phyloP scores from a whole-genome alignment of 495 filamentous ascomycete genomes.

The Tuber melanosporum region DNA sequence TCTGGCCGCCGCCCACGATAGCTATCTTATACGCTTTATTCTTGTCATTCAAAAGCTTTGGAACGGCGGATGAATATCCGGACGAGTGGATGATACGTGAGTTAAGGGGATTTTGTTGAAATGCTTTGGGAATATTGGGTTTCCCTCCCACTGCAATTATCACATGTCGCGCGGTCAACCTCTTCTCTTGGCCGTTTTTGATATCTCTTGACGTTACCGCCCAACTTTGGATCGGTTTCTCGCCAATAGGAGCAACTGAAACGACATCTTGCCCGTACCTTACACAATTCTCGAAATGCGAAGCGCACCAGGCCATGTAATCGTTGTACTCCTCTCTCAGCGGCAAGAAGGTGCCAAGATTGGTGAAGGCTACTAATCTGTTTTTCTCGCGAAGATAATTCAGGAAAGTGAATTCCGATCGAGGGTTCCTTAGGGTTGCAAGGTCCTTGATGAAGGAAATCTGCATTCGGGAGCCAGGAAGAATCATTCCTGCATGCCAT shows the following conservation, averaged over 20 bases:
- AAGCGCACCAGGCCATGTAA: conserved; percentile 88
- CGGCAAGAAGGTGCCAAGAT: conserved; percentile 81
- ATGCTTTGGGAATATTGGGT: conserved; percentile 63
- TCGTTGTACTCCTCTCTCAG: conserved; percentile 86
- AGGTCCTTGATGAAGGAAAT: conserved; percentile 97
- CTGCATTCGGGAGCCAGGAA: conserved; percentile 91
- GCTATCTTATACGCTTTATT: conserved; percentile 62
- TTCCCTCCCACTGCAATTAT: conserved; percentile 79
- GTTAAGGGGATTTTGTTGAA: conserved; percentile 53
- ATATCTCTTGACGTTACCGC: conserved; percentile 52
- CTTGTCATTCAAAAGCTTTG: conserved; percentile 54
- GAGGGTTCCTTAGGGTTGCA: conserved; percentile 78
- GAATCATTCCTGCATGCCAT: conserved; percentile 93
- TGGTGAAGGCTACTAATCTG: conserved; percentile 79
- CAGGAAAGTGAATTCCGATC: conserved; percentile 88
- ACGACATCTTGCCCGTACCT: conserved; percentile 70
- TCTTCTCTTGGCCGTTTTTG: conserved; percentile 49
- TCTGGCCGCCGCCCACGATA: conserved; percentile 83
- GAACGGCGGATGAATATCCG: conserved; percentile 63
- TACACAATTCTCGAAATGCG: conserved; percentile 70
- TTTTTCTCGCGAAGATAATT: conserved; percentile 80
- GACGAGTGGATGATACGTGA: conserved; percentile 78
- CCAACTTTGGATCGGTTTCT: conserved; percentile 51
- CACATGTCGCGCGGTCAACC: conserved; percentile 66
- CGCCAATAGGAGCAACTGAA: conserved; percentile 50